Evolutionary conservation across 495 filamentous ascomycete genomes (phyloP).

Genomic region (Rhypophila decipiens): DNA sequence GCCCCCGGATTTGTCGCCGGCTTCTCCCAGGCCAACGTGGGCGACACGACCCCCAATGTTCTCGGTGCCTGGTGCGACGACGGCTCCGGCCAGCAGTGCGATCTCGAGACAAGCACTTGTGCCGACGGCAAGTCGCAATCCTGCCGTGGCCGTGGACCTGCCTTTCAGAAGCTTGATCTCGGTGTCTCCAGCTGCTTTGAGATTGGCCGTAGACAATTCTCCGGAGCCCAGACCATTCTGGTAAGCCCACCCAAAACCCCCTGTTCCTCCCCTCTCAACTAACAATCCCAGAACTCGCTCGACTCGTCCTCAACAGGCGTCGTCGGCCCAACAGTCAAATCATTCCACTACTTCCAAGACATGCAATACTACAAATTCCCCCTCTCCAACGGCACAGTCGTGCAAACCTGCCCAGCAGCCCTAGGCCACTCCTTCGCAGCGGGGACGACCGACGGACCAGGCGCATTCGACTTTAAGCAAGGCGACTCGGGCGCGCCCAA

Average conservation of each 20-base stretch:
- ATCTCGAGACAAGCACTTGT: conserved; percentile 71
- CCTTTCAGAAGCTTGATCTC: conserved; percentile 62
- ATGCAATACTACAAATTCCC: conserved; percentile 56
- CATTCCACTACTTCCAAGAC: conserved; percentile 66
- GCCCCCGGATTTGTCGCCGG: conserved; percentile 71
- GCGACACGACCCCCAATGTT: conserved; percentile 86
- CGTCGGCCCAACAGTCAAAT: conserved; percentile 47
- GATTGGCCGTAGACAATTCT: conserved; percentile 62
- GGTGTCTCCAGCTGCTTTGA: conserved; percentile 70
- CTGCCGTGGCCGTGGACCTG: conserved; percentile 79
- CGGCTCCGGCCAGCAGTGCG: conserved; percentile 58
- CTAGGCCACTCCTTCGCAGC: conserved; percentile 92
- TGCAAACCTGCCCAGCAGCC: conserved; percentile 80
- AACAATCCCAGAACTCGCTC: conserved; percentile 26
- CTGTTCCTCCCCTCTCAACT: neutral
- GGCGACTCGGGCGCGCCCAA: conserved; percentile 63
- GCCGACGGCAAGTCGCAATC: conserved; percentile 58
- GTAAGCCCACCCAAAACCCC: conserved; percentile 23
- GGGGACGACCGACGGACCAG: conserved; percentile 88
- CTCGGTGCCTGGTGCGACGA: conserved; percentile 79
- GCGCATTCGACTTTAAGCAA: conserved; percentile 90
- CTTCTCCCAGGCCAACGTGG: conserved; percentile 91
- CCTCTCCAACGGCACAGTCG: conserved; percentile 65
- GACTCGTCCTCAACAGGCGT: conserved; percentile 39
- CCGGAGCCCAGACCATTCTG: conserved; percentile 56